phyloP scores from a whole-genome alignment of 176 grass and related monocot species.

The Saccharum spontaneum region DNA sequence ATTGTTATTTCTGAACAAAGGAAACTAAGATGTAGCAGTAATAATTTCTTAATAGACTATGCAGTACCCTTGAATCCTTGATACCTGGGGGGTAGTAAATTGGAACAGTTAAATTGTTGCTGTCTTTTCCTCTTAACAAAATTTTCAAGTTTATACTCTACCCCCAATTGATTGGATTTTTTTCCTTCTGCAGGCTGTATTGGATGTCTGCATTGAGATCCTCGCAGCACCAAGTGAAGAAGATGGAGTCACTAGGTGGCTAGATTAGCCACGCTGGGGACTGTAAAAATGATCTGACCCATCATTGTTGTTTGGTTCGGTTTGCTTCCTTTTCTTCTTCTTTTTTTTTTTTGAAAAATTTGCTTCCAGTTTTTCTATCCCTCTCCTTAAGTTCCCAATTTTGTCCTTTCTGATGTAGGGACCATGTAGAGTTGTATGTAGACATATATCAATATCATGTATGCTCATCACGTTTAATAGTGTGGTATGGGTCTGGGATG shows the following conservation, averaged over 20 bases:
- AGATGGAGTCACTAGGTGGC: constrained; percentile 77
- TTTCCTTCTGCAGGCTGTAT: constrained; percentile 49
- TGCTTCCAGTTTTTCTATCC: neutral
- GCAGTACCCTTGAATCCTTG: too few relatives aligned
- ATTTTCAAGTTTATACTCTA: neutral
- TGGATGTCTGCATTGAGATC: constrained; percentile 82
- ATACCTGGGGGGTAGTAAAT: neutral
- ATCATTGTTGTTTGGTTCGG: neutral
- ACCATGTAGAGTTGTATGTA: neutral
- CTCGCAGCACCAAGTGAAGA: constrained; percentile 77
- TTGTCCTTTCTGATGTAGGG: constrained; percentile 16
- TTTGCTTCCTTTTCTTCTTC: neutral
- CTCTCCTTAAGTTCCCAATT: neutral
- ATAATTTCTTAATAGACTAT: neutral
- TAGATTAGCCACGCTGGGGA: constrained; percentile 42
- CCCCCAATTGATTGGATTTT: neutral
- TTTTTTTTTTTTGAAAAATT: neutral
- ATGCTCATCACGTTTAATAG: neutral
- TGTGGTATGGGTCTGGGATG: constrained; percentile 1
- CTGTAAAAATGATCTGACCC: constrained; percentile 1
- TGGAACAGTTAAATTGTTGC: neutral
- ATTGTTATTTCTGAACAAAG: neutral
- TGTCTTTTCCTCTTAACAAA: neutral
- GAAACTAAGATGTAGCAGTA: neutral
- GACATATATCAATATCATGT: neutral